A percentile compares a stretch with the other conserved stretches of the same genome.
Evolutionary conservation across 306 rosid species (phyloP).

Genomic region (Fragaria vesca): DNA sequence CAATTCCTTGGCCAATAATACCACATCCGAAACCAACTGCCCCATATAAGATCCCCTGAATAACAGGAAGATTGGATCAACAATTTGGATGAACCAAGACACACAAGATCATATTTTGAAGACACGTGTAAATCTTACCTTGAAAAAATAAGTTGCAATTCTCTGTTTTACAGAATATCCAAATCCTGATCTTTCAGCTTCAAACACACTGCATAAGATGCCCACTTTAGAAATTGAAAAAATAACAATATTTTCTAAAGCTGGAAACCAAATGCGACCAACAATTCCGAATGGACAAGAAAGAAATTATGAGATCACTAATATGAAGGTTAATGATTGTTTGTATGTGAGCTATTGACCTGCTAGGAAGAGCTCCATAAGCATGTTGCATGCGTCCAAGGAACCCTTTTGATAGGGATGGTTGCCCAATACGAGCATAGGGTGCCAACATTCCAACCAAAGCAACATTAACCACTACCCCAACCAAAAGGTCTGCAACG

Average conservation of each 20-base stretch:
- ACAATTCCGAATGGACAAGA: neutral
- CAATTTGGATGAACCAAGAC: neutral
- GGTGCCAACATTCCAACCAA: constrained; percentile 55
- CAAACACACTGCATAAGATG: constrained; percentile 43
- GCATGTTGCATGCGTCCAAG: constrained; percentile 40
- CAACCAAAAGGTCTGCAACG: constrained; percentile 52
- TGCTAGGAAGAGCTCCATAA: constrained; percentile 51
- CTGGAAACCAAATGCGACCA: neutral
- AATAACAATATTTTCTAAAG: neutral
- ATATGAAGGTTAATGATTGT: neutral
- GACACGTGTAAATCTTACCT: constrained; percentile 29
- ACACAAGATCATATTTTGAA: neutral
- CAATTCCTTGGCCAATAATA: constrained; percentile 92
- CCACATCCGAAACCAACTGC: constrained; percentile 94
- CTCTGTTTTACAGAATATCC: constrained; percentile 42
- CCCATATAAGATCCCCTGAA: constrained; percentile 90
- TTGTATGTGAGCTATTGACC: constrained; percentile 26
- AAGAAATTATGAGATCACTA: neutral
- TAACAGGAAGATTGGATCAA: constrained; percentile 7
- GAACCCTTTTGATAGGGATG: constrained; percentile 39
- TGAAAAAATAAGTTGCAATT: constrained; percentile 42
- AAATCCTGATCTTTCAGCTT: constrained; percentile 51
- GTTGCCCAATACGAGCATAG: constrained; percentile 46
- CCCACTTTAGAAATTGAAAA: neutral
- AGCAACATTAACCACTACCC: constrained; percentile 48